Evolutionary conservation across 352 stramenopile species (phyloP).

Genomic region (Globisporangium nodosum): DNA sequence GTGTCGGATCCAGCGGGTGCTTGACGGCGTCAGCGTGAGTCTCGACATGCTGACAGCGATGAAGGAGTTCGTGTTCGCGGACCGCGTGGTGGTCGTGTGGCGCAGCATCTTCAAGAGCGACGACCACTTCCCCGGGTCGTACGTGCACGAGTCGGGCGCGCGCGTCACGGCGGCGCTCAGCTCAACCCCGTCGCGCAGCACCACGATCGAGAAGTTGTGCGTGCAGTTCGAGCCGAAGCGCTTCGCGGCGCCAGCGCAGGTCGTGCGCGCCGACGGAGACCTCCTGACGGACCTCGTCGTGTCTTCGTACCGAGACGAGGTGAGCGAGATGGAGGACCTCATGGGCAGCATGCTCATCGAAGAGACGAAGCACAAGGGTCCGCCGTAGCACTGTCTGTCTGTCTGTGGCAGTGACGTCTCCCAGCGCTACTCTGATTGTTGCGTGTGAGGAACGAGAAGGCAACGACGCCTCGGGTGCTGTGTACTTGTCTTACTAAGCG

Average conservation of each 20-base stretch:
- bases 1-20: constrained; percentile 1
- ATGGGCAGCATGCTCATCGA: background rate
- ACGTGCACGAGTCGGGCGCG: constrained; percentile 7
- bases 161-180: background rate
- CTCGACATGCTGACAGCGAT: constrained; percentile 4
- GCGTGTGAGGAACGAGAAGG: too few species aligned
- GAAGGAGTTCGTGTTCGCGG: background rate
- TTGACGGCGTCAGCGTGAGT: background rate
- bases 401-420: too few species aligned
- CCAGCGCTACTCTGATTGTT: background rate
- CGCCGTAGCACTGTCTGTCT: background rate
- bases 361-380: background rate
- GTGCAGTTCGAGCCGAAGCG: constrained; percentile 1
- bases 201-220: background rate
- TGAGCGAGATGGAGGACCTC: background rate
- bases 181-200: background rate
- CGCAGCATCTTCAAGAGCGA: constrained; percentile 7
- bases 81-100: constrained; percentile 8
- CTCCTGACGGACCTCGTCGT: background rate
- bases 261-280: background rate
- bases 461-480: too few species aligned
- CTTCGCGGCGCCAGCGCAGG: background rate
- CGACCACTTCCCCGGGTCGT: constrained; percentile 4
- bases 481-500: too few species aligned
- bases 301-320: background rate